Evolutionary conservation across 2,329 filamentous ascomycete genomes (phyloP), one percentile per base, ranked within the genome.

Genomic region (Talaromyces sp.): DNA sequence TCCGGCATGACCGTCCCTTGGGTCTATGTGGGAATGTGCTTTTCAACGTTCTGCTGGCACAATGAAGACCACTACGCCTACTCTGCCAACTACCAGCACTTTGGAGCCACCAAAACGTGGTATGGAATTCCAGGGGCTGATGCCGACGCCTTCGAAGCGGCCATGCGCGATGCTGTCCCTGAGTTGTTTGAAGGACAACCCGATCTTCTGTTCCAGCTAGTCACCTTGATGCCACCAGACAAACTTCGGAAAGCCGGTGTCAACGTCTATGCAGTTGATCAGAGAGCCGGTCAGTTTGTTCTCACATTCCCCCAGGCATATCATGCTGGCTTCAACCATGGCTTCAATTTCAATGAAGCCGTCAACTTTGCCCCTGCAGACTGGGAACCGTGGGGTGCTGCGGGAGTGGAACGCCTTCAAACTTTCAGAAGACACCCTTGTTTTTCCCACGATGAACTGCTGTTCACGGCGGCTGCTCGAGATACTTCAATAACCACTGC

Each of bases 21-120:
- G 94, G 86, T 99, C 3, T 99, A 99, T 68, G 94, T 99, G 3
- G 94, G 94, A 56, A 99, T 99, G 94, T 95, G 96, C 35, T 99
- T 99, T 70, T 99, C 94, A 0, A 97, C 94, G 0, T 99, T 99
- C 68, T 99, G 94, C 73, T 99, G 94, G 94, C 94, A 99, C 71
- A 97, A 96, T 59, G 94, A 99, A 68, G 94, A 99, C 66, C 94
- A 99, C 68, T 97, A 96, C 69, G 88, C 94, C 2, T 99, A 97
- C 70, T 99, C 94, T 0, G 89, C 94, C 47, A 99, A 99, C 63
- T 99, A 97, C 65, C 94, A 99, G 70, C 94, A 99, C 66, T 96
- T 99, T 65, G 94, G 94, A 9, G 91, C 92, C 1, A 99, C 94
- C 1, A 99, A 99, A 77, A 99, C 94, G 0, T 99, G 94, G 94